These are phyloP conservation scores for Termitomyces sp. DNA, from an alignment of 768 basidiomycete genomes.

Conservation along the genomic window DNA sequence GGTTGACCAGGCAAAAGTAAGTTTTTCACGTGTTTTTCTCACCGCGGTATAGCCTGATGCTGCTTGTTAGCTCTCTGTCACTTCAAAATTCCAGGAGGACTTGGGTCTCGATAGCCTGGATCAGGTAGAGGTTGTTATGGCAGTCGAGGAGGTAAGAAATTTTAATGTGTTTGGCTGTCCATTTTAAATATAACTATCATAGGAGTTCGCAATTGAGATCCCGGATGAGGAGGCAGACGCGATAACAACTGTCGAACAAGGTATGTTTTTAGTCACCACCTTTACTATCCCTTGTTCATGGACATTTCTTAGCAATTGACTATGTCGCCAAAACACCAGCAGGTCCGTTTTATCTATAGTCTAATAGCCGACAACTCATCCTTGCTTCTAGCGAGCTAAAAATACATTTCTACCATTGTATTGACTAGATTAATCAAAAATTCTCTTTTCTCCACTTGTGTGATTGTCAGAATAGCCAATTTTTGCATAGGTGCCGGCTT, in stretches of 20 bases:
- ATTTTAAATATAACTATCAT: constrained; percentile 5
- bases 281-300: constrained; percentile 9
- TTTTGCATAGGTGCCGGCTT: neutral
- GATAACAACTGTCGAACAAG: constrained; percentile 88
- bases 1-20: constrained; percentile 70
- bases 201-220: constrained; percentile 98
- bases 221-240: constrained; percentile 95
- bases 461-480: neutral
- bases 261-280: constrained; percentile 36
- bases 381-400: neutral
- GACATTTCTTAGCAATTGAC: constrained; percentile 68
- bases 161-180: constrained; percentile 2
- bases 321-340: constrained; percentile 93
- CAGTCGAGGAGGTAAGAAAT: constrained; percentile 79
- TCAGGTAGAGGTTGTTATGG: constrained; percentile 98
- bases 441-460: neutral
- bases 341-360: constrained; percentile 36
- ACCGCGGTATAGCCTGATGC: neutral
- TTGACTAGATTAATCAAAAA: neutral
- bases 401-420: neutral
- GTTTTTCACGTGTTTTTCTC: neutral
- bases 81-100: constrained; percentile 65
- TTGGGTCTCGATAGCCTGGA: constrained; percentile 94
- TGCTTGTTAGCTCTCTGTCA: constrained; percentile 17
- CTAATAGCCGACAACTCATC: neutral